A percentile compares a stretch with the other conserved stretches of the same genome.
Evolutionary conservation across 2,329 filamentous ascomycete genomes (phyloP).

Genomic region (Harringtonia aguacate): DNA sequence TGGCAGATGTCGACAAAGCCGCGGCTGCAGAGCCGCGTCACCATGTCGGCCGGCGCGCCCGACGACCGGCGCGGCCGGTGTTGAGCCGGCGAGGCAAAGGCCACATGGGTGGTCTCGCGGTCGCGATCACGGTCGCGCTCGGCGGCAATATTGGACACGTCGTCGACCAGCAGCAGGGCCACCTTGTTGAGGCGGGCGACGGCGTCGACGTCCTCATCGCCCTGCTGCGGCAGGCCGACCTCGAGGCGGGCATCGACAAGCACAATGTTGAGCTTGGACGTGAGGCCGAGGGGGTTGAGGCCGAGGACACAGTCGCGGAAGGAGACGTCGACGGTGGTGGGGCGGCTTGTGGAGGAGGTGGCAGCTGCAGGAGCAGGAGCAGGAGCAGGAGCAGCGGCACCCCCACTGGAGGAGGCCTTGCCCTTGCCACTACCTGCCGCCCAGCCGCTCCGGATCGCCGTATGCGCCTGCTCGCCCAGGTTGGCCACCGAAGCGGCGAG

Average conservation of each 20-base stretch:
- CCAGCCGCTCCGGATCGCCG: slow-evolving; percentile 25
- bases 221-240: slow-evolving; percentile 53
- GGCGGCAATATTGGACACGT: slow-evolving; percentile 38
- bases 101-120: no score
- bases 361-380: neutral
- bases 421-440: slow-evolving; percentile 12
- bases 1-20: slow-evolving; percentile 84
- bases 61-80: slow-evolving; percentile 4
- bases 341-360: slow-evolving; percentile 16
- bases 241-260: slow-evolving; percentile 67
- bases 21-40: slow-evolving; percentile 45
- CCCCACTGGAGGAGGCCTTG: neutral
- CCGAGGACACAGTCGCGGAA: slow-evolving; percentile 75
- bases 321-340: slow-evolving; percentile 60
- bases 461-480: slow-evolving; percentile 53
- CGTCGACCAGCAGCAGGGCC: slow-evolving; percentile 73
- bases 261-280: slow-evolving; percentile 68
- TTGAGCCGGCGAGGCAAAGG: no score
- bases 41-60: slow-evolving; percentile 31
- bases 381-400: neutral
- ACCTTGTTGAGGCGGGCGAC: slow-evolving; percentile 65
- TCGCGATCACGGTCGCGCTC: slow-evolving; percentile 18
- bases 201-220: slow-evolving; percentile 52
- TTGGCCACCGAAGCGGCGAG: slow-evolving; percentile 74
- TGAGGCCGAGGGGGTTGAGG: slow-evolving; percentile 65